Conservation (phyloP, 2,329 filamentous ascomycete species). For the Calonectria pteridis region DNA sequence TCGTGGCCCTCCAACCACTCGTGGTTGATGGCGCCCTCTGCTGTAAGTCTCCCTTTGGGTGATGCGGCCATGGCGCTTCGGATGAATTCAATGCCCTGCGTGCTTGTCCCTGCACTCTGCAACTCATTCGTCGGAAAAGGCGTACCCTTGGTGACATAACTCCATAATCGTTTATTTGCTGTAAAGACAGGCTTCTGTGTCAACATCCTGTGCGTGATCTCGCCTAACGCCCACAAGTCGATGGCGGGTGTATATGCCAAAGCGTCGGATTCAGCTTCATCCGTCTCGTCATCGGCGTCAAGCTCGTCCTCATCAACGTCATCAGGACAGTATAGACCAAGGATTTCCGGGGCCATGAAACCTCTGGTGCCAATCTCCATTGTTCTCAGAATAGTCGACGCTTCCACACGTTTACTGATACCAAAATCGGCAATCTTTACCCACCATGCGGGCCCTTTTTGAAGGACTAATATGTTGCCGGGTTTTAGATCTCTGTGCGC, state of each 20-base stretch:
- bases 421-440: slow-evolving; percentile 25
- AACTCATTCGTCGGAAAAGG: neutral
- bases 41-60: neutral
- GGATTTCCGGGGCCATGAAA: slow-evolving; percentile 5
- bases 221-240: neutral
- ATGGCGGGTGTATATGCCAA: neutral
- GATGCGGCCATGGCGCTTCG: neutral
- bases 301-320: neutral
- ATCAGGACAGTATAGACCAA: slow-evolving; percentile 1
- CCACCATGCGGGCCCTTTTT: slow-evolving; percentile 13
- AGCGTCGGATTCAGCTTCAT: neutral
- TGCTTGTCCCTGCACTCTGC: neutral
- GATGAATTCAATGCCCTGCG: neutral
- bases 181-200: neutral
- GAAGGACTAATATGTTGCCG: slow-evolving; percentile 5
- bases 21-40: neutral
- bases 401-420: slow-evolving; percentile 14
- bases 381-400: neutral
- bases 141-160: neutral
- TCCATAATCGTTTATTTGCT: neutral
- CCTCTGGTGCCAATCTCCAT: slow-evolving; percentile 3
- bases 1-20: neutral
- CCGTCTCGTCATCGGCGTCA: neutral
- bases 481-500: slow-evolving; percentile 27
- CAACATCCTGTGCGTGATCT: neutral